Conservation (phyloP, 2,329 filamentous ascomycete species). For the Xylariales sp. region DNA sequence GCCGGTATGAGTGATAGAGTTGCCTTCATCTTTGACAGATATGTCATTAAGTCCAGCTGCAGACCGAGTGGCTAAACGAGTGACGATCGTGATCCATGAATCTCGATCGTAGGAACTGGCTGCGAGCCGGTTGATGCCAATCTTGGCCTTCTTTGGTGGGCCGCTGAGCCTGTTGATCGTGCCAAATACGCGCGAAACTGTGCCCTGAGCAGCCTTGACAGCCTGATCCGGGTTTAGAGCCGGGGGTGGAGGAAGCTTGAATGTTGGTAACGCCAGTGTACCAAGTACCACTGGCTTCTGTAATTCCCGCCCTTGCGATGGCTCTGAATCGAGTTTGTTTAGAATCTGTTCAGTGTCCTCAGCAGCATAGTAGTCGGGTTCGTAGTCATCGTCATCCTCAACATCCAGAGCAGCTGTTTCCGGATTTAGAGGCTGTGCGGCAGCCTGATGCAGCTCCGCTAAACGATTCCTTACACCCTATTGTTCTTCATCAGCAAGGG, state of each 20-base stretch:
- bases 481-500: background rate
- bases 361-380: slow-evolving; percentile 76
- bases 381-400: slow-evolving; percentile 86
- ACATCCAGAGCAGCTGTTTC: slow-evolving; percentile 60
- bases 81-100: slow-evolving; percentile 85
- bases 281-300: slow-evolving; percentile 43
- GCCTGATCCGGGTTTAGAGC: slow-evolving; percentile 68
- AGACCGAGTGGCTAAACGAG: slow-evolving; percentile 77
- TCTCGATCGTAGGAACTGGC: slow-evolving; percentile 81
- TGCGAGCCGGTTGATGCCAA: slow-evolving; percentile 79
- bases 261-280: slow-evolving; percentile 66
- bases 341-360: slow-evolving; percentile 75
- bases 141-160: slow-evolving; percentile 54
- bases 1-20: slow-evolving; percentile 20
- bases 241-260: slow-evolving; percentile 74
- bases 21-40: slow-evolving; percentile 53
- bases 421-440: slow-evolving; percentile 47
- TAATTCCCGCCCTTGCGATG: slow-evolving; percentile 44
- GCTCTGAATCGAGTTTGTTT: slow-evolving; percentile 69
- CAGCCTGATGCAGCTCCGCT: slow-evolving; percentile 34
- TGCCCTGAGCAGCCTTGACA: slow-evolving; percentile 68
- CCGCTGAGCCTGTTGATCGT: slow-evolving; percentile 73
- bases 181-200: slow-evolving; percentile 72
- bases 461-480: slow-evolving; percentile 51
- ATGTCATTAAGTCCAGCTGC: slow-evolving; percentile 63